These are phyloP conservation scores for Allantophomopsis cytisporea DNA, from an alignment of 2,329 filamentous ascomycete genomes.

Conservation along the genomic window DNA sequence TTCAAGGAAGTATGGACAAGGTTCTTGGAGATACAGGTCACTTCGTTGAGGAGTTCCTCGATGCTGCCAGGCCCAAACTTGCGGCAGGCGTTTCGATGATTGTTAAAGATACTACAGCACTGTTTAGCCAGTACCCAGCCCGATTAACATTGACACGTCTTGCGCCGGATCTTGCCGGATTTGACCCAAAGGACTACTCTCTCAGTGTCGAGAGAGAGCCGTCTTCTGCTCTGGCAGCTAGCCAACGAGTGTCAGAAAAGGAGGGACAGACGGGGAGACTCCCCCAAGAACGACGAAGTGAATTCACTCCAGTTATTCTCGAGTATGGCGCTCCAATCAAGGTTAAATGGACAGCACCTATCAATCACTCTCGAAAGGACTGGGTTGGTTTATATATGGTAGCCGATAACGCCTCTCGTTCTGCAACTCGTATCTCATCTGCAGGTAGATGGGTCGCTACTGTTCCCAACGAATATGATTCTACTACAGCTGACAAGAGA, in stretches of 20 bases:
- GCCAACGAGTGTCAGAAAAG: slow-evolving; percentile 53
- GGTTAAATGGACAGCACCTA: slow-evolving; percentile 81
- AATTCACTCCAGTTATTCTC: slow-evolving; percentile 63
- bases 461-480: slow-evolving; percentile 63
- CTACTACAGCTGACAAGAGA: slow-evolving; percentile 59
- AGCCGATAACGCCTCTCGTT: slow-evolving; percentile 78
- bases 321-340: slow-evolving; percentile 85
- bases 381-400: slow-evolving; percentile 97
- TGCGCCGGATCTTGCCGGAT: slow-evolving; percentile 66
- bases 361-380: slow-evolving; percentile 78
- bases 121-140: slow-evolving; percentile 83
- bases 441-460: slow-evolving; percentile 84
- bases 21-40: slow-evolving; percentile 78
- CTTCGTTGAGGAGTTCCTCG: slow-evolving; percentile 82
- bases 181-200: slow-evolving; percentile 68
- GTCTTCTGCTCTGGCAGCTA: slow-evolving; percentile 32
- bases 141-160: slow-evolving; percentile 73
- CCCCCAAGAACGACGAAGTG: slow-evolving; percentile 42
- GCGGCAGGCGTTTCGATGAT: slow-evolving; percentile 77
- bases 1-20: slow-evolving; percentile 76
- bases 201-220: slow-evolving; percentile 58
- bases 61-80: slow-evolving; percentile 73
- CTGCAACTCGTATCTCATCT: slow-evolving; percentile 71
- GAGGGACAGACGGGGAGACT: slow-evolving; percentile 59
- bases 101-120: slow-evolving; percentile 71